These are phyloP conservation scores for Stephania japonica DNA, from an alignment of 164 flowering plant species.

Conservation along the genomic window DNA sequence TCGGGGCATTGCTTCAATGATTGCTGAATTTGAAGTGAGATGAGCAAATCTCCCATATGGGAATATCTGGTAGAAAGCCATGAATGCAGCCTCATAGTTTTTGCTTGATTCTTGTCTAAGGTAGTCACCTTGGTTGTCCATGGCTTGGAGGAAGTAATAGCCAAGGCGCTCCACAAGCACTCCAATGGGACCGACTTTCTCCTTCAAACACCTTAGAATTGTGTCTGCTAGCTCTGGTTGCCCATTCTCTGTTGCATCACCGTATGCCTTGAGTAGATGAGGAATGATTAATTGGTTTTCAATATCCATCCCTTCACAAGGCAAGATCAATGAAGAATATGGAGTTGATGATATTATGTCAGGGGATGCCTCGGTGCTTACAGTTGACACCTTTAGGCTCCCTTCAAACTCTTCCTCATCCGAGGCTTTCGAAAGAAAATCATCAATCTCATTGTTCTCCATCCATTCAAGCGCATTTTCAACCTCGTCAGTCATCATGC, in stretches of 20 bases:
- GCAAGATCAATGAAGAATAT: constrained; percentile 17
- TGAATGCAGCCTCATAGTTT: constrained; percentile 35
- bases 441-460: constrained; percentile 20
- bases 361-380: constrained; percentile 3
- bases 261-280: constrained; percentile 49
- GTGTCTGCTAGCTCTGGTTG: constrained; percentile 39
- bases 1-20: constrained; percentile 45
- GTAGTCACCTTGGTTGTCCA: constrained; percentile 26
- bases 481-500: neutral
- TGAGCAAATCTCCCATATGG: constrained; percentile 52
- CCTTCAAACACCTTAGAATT: constrained; percentile 26
- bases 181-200: constrained; percentile 45
- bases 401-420: constrained; percentile 12
- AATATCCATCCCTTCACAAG: constrained; percentile 25
- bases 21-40: constrained; percentile 41
- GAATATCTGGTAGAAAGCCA: constrained; percentile 38
- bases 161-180: constrained; percentile 35
- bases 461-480: constrained; percentile 13
- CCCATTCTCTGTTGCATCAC: constrained; percentile 43
- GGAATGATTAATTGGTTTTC: constrained; percentile 26
- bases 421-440: constrained; percentile 12
- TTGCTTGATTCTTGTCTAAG: constrained; percentile 39
- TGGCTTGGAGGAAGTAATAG: constrained; percentile 23
- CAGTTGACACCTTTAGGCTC: constrained; percentile 20
- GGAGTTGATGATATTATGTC: constrained; percentile 11